Conservation (phyloP, 495 filamentous ascomycete species). For the Hypoxylon lienhwacheense region DNA sequence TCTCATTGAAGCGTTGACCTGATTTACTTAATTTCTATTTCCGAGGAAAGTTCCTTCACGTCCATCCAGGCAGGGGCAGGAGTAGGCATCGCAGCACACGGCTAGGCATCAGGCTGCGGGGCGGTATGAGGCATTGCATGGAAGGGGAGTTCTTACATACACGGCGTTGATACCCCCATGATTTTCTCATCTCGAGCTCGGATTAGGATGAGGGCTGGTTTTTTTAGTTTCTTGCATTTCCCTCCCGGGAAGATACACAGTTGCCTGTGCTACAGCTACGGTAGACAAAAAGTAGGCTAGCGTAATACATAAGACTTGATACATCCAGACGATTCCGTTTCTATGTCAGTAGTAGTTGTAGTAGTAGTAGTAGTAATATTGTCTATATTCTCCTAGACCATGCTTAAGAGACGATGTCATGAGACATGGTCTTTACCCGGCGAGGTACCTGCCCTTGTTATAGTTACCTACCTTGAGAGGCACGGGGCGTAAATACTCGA, state of each 20-base stretch:
- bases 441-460: too few species aligned
- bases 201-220: background rate
- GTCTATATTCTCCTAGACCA: too few species aligned
- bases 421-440: too few species aligned
- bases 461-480: too few species aligned
- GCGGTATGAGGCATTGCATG: constrained; percentile 19
- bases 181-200: constrained; percentile 8
- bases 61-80: background rate
- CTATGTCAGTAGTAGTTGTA: too few species aligned
- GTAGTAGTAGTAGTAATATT: too few species aligned
- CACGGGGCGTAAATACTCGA: too few species aligned
- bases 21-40: too few species aligned
- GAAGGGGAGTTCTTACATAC: constrained; percentile 31
- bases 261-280: background rate
- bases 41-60: too few species aligned
- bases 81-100: constrained; percentile 16
- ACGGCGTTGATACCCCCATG: constrained; percentile 30
- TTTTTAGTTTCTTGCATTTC: background rate
- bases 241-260: background rate
- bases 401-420: too few species aligned
- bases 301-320: background rate
- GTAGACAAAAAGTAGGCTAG: constrained; percentile 2
- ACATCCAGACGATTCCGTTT: too few species aligned
- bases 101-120: constrained; percentile 1
- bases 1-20: too few species aligned